Percentiles rank a stretch among this genome's conserved stretches.
phyloP scores from a whole-genome alignment of 257 asterid species.

The Ilex asprella region DNA sequence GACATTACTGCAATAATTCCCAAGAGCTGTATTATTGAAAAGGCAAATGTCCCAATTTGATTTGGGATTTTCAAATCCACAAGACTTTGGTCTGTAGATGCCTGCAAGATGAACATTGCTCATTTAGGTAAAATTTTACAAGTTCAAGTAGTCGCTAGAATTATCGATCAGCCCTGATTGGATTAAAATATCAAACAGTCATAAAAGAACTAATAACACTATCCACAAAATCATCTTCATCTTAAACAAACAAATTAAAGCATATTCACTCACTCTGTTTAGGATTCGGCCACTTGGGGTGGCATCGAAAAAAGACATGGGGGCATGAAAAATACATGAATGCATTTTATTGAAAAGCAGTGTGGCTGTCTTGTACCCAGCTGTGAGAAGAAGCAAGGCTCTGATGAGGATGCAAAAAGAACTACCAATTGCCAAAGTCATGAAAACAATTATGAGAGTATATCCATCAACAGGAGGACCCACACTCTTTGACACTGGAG shows the following conservation, averaged over 20 bases:
- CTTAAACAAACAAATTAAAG: neutral
- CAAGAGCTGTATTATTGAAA: no score
- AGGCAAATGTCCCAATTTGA: no score
- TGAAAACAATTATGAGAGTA: neutral
- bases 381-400: neutral
- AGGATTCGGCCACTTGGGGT: slow-evolving; percentile 4
- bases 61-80: no score
- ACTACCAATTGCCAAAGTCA: neutral
- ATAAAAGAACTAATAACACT: no score
- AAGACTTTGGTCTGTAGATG: no score
- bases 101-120: no score
- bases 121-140: no score
- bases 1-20: no score
- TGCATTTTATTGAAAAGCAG: neutral
- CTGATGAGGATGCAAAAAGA: neutral
- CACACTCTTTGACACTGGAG: neutral
- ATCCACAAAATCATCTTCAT: neutral
- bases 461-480: neutral
- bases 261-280: neutral
- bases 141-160: no score
- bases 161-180: no score
- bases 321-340: neutral
- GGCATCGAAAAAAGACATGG: slow-evolving; percentile 2
- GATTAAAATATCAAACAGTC: no score
- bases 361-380: slow-evolving; percentile 1